These are phyloP conservation scores for Cucumis cinereus DNA, from an alignment of 306 rosid species.

Conservation along the genomic window DNA sequence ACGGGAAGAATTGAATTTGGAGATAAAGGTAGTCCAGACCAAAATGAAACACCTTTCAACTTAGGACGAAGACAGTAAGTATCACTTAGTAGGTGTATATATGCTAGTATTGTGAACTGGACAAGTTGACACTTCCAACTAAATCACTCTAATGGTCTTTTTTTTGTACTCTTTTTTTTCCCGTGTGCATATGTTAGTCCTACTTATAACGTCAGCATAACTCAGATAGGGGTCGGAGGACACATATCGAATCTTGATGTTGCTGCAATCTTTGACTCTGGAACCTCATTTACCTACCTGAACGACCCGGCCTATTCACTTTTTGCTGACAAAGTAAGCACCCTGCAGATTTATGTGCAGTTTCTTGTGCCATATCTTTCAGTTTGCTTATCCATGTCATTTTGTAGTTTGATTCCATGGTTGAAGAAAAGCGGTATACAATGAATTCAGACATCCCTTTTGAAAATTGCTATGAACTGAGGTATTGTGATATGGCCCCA, in stretches of 20 bases:
- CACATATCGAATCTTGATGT: constrained; percentile 36
- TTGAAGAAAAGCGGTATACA: constrained; percentile 23
- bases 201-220: constrained; percentile 59
- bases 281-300: constrained; percentile 76
- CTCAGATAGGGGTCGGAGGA: constrained; percentile 46
- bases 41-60: constrained; percentile 66
- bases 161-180: background rate
- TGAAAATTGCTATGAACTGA: constrained; percentile 61
- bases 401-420: constrained; percentile 48
- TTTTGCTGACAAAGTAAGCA: constrained; percentile 47
- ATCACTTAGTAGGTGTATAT: background rate
- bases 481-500: constrained; percentile 21
- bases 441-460: constrained; percentile 35
- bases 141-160: constrained; percentile 14
- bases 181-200: constrained; percentile 30
- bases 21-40: constrained; percentile 26
- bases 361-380: background rate
- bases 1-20: constrained; percentile 10
- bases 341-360: background rate
- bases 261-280: constrained; percentile 68
- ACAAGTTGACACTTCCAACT: background rate
- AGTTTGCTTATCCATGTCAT: constrained; percentile 3
- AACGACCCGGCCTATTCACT: constrained; percentile 60
- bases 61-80: constrained; percentile 35
- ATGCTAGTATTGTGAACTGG: background rate